A percentile compares a stretch with the other conserved stretches of the same genome.
These are phyloP conservation scores for Thuidium tamariscinum DNA, from an alignment of 225 moss, liverwort and hornwort genomes.

Conservation along the genomic window DNA sequence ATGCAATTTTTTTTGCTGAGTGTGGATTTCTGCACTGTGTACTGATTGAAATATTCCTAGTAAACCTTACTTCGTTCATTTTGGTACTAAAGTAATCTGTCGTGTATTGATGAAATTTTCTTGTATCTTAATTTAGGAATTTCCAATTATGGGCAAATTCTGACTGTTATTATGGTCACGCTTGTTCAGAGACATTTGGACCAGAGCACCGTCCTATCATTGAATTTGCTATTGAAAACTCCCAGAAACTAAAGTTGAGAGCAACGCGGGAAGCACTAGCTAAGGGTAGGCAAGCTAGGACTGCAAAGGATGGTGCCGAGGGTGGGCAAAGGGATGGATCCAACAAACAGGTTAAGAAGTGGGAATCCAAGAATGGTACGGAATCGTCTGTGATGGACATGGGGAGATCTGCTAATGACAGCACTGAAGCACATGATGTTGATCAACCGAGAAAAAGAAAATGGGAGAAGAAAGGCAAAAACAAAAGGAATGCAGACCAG, in stretches of 20 bases:
- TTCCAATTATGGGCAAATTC: not conserved
- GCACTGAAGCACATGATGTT: not conserved
- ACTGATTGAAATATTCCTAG: not conserved
- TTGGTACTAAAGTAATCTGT: not conserved
- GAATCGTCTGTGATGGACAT: not conserved
- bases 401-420: not conserved
- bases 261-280: constrained; percentile 54
- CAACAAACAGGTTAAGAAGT: constrained; percentile 2
- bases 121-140: not conserved
- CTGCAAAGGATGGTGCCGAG: not conserved
- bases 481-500: not conserved
- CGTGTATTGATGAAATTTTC: not conserved
- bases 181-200: constrained; percentile 64
- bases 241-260: constrained; percentile 63
- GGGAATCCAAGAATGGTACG: not conserved
- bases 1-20: not conserved
- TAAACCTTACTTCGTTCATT: not conserved
- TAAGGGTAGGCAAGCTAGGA: constrained; percentile 35
- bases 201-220: constrained; percentile 75
- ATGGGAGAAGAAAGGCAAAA: constrained; percentile 12
- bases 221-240: constrained; percentile 90
- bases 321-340: not conserved
- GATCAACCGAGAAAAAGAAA: constrained; percentile 26
- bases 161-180: not conserved
- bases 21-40: not conserved